Evolutionary conservation across 2,329 filamentous ascomycete genomes (phyloP), one percentile per base, ranked within the genome.

Genomic region (Penicillium hesseltinei): DNA sequence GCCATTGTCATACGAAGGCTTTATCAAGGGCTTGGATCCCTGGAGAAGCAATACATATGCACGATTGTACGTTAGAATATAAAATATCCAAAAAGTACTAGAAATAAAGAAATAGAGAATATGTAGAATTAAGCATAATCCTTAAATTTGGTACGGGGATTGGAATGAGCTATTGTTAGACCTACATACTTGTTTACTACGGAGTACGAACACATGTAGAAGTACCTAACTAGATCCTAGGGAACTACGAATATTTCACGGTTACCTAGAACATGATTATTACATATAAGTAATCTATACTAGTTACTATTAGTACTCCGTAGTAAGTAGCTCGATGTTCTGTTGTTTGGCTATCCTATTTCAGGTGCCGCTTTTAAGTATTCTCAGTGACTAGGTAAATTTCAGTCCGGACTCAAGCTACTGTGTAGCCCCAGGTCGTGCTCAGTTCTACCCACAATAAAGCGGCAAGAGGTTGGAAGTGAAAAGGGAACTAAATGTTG

Each of bases 1-100:
- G 60, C 57, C 25, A 51, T 44, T 50, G 50, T 47, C 29, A 47
- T 53, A 53, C 50, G 49, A 42, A 40, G 10, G 50, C 25, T 29
- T 23, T 39, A 35, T 29, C 44, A 50, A 55, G 38, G 46, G 21
- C 40, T 45, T 15, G 9, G 19, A 36, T 44, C 42, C 21, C 9
- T 21, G 23, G 23, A 52, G 31, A 40, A n/a, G 35, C 29, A 49
- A 39, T 47, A 43, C 5, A 27, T 11, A 27, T 39, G 35, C 6
- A 29, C 23, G 21, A 23, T 13, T n/a, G 4, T 39, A 17, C 17
- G 17, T 31, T 40, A n/a, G 19, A 13, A 42, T 29, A 7, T 29
- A 4, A 15, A 19, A 29, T 29, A 29, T 19, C 17, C 17, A n/a
- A 29, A 44, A n/a, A 44, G 23, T 10, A 7, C 29, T 13, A 29